These are phyloP conservation scores for Tylopilus sp. DNA, from an alignment of 768 basidiomycete genomes.

Conservation along the genomic window DNA sequence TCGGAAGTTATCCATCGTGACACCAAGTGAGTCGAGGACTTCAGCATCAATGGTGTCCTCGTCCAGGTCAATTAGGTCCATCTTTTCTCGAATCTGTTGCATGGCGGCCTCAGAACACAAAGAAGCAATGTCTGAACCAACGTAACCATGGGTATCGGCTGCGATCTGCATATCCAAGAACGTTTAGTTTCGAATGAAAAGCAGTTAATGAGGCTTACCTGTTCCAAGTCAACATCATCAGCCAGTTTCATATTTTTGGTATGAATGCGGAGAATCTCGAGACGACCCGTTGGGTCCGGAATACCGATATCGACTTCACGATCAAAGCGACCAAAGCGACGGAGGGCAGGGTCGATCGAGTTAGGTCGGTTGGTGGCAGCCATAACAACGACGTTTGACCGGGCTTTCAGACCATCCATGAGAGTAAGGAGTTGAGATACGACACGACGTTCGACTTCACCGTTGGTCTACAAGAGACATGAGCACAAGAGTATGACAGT, in stretches of 20 bases:
- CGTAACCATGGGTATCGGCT: conserved; percentile 98
- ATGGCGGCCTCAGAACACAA: conserved; percentile 99
- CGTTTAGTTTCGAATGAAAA: conserved; percentile 4
- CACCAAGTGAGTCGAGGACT: conserved; percentile 96
- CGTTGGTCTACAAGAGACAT: conserved; percentile 70
- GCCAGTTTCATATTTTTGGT: conserved; percentile 99
- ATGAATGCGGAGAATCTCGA: conserved; percentile 98
- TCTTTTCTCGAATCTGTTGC: conserved; percentile 99
- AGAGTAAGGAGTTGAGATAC: conserved; percentile 97
- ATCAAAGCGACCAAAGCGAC: conserved; percentile 99
- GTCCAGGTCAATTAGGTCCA: conserved; percentile 94
- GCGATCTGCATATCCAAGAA: conserved; percentile 64
- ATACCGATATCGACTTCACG: conserved; percentile 99
- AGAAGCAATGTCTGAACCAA: conserved; percentile 96
- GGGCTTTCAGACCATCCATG: conserved; percentile 98
- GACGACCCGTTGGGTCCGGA: conserved; percentile 97
- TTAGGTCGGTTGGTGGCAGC: conserved; percentile 98
- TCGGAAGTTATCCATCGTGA: conserved; percentile 99
- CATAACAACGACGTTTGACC: conserved; percentile 99
- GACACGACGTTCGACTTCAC: conserved; percentile 98
- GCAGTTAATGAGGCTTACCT: conserved; percentile 40
- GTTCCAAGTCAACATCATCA: conserved; percentile 97
- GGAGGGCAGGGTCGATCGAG: conserved; percentile 97
- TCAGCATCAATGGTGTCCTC: conserved; percentile 99
- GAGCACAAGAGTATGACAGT: conserved; percentile 1